Evolutionary conservation across 177 flowering plant species (phyloP).

Genomic region (Tripterygium wilfordii): DNA sequence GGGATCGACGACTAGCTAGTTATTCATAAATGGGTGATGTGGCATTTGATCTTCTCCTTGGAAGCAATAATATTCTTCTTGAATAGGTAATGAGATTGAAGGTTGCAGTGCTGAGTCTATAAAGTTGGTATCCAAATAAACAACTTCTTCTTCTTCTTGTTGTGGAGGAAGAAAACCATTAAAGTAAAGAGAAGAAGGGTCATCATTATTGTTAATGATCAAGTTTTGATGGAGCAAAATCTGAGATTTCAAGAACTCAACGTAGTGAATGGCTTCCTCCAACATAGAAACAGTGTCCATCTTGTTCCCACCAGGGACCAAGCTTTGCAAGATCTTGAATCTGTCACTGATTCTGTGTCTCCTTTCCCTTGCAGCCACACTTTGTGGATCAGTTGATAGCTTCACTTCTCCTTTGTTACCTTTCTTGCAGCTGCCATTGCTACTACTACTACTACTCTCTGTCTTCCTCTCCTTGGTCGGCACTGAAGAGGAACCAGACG

Average conservation of each 20-base stretch:
- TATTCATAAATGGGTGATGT: constrained; percentile 1
- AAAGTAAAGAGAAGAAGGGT: constrained; percentile 1
- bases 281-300: constrained; percentile 87
- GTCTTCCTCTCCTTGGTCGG: constrained; percentile 11
- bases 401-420: constrained; percentile 31
- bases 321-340: constrained; percentile 70
- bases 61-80: constrained; percentile 6
- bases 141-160: no score
- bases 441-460: constrained; percentile 12
- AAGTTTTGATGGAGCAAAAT: constrained; percentile 66
- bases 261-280: constrained; percentile 80
- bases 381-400: constrained; percentile 85
- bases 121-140: background rate
- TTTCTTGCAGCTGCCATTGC: constrained; percentile 5
- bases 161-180: background rate
- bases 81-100: background rate
- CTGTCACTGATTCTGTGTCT: constrained; percentile 75
- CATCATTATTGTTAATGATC: constrained; percentile 18
- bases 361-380: constrained; percentile 77
- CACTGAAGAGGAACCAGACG: constrained; percentile 3
- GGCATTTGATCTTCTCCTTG: constrained; percentile 6
- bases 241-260: constrained; percentile 72
- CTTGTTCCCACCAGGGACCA: constrained; percentile 77
- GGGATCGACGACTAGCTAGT: background rate
- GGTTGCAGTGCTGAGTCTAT: background rate